Percentiles rank a stretch among this genome's conserved stretches.
Evolutionary conservation across 73 alveolate species (phyloP).

Genomic region (Loxodes magnus): DNA sequence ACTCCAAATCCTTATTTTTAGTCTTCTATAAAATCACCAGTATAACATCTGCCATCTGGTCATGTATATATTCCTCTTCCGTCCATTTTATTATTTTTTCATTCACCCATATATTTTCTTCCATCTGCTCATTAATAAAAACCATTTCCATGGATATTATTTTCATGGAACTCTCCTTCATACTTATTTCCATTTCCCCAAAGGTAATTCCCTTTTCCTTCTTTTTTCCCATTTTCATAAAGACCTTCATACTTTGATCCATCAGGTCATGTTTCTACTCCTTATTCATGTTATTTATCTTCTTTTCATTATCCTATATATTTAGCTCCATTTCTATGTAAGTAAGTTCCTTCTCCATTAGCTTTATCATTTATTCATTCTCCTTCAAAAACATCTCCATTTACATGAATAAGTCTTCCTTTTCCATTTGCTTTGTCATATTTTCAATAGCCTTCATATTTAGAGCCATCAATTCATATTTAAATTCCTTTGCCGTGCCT

Average conservation of each 20-base stretch:
- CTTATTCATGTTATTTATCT: slow-evolving; percentile 36
- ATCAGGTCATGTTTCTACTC: slow-evolving; percentile 40
- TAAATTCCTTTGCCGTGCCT: slow-evolving; percentile 73
- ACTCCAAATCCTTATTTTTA: slow-evolving; percentile 87
- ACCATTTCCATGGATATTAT: slow-evolving; percentile 76
- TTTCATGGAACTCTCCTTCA: slow-evolving; percentile 51
- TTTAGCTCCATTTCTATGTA: slow-evolving; percentile 32
- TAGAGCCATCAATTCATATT: slow-evolving; percentile 77
- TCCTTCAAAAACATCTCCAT: slow-evolving; percentile 61
- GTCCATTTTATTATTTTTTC: slow-evolving; percentile 57
- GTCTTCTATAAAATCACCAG: slow-evolving; percentile 85
- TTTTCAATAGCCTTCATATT: slow-evolving; percentile 23
- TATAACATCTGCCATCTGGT: slow-evolving; percentile 93
- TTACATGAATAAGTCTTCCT: slow-evolving; percentile 61
- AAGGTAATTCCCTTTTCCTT: slow-evolving; percentile 48
- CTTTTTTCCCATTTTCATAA: slow-evolving; percentile 41
- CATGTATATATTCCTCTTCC: slow-evolving; percentile 84
- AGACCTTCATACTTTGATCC: slow-evolving; percentile 59
- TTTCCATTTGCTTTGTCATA: slow-evolving; percentile 57
- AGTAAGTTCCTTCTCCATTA: slow-evolving; percentile 22
- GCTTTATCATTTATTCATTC: slow-evolving; percentile 45
- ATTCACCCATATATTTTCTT: slow-evolving; percentile 48
- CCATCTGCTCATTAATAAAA: slow-evolving; percentile 82
- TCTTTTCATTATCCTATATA: slow-evolving; percentile 46
- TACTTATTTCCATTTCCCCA: slow-evolving; percentile 52